Base-by-base conservation (phyloP, 495 filamentous ascomycete genomes). In the Evernia prunastri region DNA sequence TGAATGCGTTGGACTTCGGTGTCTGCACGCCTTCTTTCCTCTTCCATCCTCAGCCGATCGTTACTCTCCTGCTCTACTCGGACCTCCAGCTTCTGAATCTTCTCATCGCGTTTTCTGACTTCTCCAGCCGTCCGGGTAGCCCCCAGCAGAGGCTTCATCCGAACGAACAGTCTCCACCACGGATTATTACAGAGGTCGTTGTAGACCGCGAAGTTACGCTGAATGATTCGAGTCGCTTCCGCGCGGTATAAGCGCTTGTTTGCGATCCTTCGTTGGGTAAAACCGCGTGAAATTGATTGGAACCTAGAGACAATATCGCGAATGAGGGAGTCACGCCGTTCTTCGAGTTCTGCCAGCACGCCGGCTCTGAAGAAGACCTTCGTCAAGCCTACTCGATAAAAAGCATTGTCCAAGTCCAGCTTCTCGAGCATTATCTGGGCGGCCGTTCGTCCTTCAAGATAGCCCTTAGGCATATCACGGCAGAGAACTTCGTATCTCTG, bases 281-380 rank as follows among this genome's bases (percentile, higher is more conserved):
- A 97, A 10, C 95, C 95, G 64, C 95, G 81, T 37, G 93, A 89
- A 63, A 93, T 75, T 12, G 91, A 96, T 70, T 97, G 95, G 73
- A 99, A 99, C n/a, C 85, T 84, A 29, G 88, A 86, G 81, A 97
- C 89, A 68, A 97, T 96, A 59, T 92, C 88, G 10, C 89, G 85
- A 66, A 99, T 96, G 42, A 99, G 79, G 18, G 90, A 80, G 72
- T 97, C 95, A 56, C 95, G 86, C 68, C 91, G 88, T 75, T 97
- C 95, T 82, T 99, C 95, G 37, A 99, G 80, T 68, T 97, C 95
- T 31, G 95, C 95, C 29, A 99, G 82, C 9, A 99, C 94, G 60
- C 95, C 95, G 56, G 95, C 92, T 61, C 94, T 81, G 80, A 99
- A 99, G 78, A 99, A 99, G 11, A 99, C 93, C 70, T 99, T 99